These are phyloP conservation scores for Rhynchosporium graminicola DNA, from an alignment of 2,329 filamentous ascomycete genomes.

Conservation along the genomic window DNA sequence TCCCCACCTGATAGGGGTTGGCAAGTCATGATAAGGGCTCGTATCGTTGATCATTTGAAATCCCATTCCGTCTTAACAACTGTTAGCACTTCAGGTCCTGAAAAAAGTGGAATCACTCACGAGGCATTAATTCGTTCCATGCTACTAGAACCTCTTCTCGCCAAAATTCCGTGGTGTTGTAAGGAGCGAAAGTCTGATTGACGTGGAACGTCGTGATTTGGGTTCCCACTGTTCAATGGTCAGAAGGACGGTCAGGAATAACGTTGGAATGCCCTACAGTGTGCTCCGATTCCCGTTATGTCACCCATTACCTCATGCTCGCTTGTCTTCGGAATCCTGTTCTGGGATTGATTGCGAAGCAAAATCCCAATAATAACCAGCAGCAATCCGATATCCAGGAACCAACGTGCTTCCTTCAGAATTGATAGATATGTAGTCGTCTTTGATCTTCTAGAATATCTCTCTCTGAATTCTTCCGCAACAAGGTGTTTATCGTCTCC, in stretches of 20 bases:
- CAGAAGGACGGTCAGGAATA: no score
- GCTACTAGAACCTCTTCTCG: slow-evolving; percentile 41
- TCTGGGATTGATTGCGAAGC: slow-evolving; percentile 39
- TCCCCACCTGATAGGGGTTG: slow-evolving; percentile 40
- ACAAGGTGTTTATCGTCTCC: slow-evolving; percentile 44
- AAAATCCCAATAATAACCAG: slow-evolving; percentile 44
- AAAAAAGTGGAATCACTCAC: slow-evolving; percentile 32
- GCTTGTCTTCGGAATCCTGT: slow-evolving; percentile 27
- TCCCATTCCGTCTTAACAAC: slow-evolving; percentile 40
- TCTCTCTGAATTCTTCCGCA: slow-evolving; percentile 33
- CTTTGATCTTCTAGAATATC: slow-evolving; percentile 30
- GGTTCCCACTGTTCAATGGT: slow-evolving; percentile 38
- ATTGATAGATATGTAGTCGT: slow-evolving; percentile 30
- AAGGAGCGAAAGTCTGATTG: slow-evolving; percentile 45
- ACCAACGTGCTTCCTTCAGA: slow-evolving; percentile 43
- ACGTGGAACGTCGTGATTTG: slow-evolving; percentile 44
- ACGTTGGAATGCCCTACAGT: slow-evolving; percentile 35
- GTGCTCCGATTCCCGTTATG: slow-evolving; percentile 43
- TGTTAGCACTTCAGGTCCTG: background rate
- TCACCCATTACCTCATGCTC: slow-evolving; percentile 43
- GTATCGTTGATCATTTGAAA: slow-evolving; percentile 44
- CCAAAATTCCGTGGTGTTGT: slow-evolving; percentile 45
- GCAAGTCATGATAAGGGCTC: slow-evolving; percentile 43
- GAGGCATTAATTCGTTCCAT: slow-evolving; percentile 47
- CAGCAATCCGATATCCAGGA: slow-evolving; percentile 44